Evolutionary conservation across 306 rosid species (phyloP), one percentile per base, ranked within the genome.

Genomic region (Argentina anserina): DNA sequence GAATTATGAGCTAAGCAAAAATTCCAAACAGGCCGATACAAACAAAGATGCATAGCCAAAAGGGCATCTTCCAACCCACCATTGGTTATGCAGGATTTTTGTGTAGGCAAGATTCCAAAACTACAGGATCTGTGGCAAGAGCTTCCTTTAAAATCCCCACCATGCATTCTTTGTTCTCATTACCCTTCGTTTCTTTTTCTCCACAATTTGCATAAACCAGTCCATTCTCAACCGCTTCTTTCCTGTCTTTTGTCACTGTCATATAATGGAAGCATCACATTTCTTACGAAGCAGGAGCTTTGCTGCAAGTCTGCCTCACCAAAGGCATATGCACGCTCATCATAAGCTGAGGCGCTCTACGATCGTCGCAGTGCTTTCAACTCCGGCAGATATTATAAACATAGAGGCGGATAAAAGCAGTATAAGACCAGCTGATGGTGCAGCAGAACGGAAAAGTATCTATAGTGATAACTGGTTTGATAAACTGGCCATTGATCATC

Each of bases 391-490:
- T 65, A 46, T 41, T 10, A 49, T 61, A 2, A 62, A 8, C 58
- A 52, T 66, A 25, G 55, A 17, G 25, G 50, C 43, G 11, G 62
- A 60, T 1, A 8, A 11, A 7, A 69, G 63, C 60, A 67, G 34
- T 9, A 1, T 75, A 28, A 74, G 37, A 37, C 71, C 67, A 1
- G 66, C 71, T 1, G 74, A 40, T 49, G 59, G 29, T 52, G 61
- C 52, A 4, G 78, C 31, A 49, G 62, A 31, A 23, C 45, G 50
- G 55, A 81, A 45, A 58, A 66, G 29, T 67, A 76, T 47, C 65
- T 84, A 81, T 68, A 86, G 75, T 1, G 97, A 95, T 53, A 91
- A 56, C 73, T 90, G 90, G 85, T 87, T 91, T 52, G 92, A 95
- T 78, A 88, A 65, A 15, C 41, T 95, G 9, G 97, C 97, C 61